Conservation (phyloP, 2,329 filamentous ascomycete genomes). For the Aureobasidium pullulans region DNA sequence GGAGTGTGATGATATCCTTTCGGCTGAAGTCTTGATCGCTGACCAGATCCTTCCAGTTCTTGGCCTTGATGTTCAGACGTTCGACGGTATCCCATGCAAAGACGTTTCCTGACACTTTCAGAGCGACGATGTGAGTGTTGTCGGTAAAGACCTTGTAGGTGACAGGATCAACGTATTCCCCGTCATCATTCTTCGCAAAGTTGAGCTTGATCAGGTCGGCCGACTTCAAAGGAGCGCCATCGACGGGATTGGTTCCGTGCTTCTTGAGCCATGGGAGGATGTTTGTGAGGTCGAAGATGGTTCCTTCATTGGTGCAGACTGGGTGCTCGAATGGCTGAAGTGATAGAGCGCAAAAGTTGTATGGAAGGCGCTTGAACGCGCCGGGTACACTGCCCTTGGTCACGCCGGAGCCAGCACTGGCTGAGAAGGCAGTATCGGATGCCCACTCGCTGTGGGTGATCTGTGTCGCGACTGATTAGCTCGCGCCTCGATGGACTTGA, state of each 20-base stretch:
- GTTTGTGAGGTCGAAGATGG: slow-evolving; percentile 90
- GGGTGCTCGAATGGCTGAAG: slow-evolving; percentile 93
- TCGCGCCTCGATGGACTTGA: background rate
- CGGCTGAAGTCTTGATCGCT: slow-evolving; percentile 80
- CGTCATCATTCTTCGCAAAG: slow-evolving; percentile 85
- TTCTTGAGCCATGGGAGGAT: slow-evolving; percentile 93
- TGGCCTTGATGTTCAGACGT: slow-evolving; percentile 90
- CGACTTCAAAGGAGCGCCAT: slow-evolving; percentile 68
- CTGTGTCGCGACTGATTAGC: slow-evolving; percentile 28
- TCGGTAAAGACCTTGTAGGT: slow-evolving; percentile 97
- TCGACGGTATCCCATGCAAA: slow-evolving; percentile 96
- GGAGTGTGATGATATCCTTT: slow-evolving; percentile 89
- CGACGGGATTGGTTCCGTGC: slow-evolving; percentile 84
- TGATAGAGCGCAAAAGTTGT: slow-evolving; percentile 95
- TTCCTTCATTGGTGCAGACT: slow-evolving; percentile 81
- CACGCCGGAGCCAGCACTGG: slow-evolving; percentile 63
- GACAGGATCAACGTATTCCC: slow-evolving; percentile 89
- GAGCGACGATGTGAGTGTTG: slow-evolving; percentile 91
- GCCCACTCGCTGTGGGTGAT: slow-evolving; percentile 99
- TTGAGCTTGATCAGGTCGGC: slow-evolving; percentile 84
- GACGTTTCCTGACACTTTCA: slow-evolving; percentile 83
- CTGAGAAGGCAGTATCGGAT: slow-evolving; percentile 79
- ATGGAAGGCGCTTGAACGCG: slow-evolving; percentile 81
- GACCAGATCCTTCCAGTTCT: slow-evolving; percentile 88
- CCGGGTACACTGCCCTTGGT: slow-evolving; percentile 50